Evolutionary conservation across 768 basidiomycete genomes (phyloP).

Genomic region (Gymnopilus junonius): DNA sequence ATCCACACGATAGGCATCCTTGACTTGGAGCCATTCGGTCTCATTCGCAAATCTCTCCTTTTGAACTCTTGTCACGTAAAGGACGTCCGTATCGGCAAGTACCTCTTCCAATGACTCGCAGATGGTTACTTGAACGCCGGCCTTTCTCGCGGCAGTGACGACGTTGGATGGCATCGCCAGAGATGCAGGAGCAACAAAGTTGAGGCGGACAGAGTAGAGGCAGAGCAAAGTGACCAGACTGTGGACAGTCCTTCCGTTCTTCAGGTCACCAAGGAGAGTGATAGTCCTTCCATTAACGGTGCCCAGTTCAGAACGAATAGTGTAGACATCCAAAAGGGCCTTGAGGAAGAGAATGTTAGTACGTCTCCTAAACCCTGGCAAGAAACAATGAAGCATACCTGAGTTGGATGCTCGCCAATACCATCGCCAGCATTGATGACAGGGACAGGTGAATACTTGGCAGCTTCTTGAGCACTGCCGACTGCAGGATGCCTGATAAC

Average conservation of each 20-base stretch:
- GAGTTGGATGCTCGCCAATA: conserved; percentile 95
- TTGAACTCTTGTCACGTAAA: conserved; percentile 96
- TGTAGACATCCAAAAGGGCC: conserved; percentile 89
- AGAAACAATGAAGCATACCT: conserved; percentile 51
- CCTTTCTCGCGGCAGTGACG: conserved; percentile 81
- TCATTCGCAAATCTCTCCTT: conserved; percentile 89
- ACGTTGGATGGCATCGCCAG: conserved; percentile 90
- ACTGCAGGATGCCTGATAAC: conserved; percentile 94
- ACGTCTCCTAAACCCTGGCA: background rate
- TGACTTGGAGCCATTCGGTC: conserved; percentile 87
- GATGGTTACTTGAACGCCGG: conserved; percentile 77
- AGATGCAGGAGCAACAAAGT: conserved; percentile 90
- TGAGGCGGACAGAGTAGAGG: conserved; percentile 91
- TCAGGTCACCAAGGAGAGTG: conserved; percentile 92
- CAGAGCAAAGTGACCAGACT: conserved; percentile 91
- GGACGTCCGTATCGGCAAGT: conserved; percentile 89
- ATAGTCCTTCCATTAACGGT: conserved; percentile 97
- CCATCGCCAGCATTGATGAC: conserved; percentile 98
- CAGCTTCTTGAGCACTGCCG: conserved; percentile 93
- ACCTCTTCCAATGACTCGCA: conserved; percentile 93
- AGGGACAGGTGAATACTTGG: conserved; percentile 94
- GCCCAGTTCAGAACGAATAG: conserved; percentile 96
- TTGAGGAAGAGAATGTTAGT: conserved; percentile 29
- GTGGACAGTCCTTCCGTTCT: conserved; percentile 98
- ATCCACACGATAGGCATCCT: conserved; percentile 91